Evolutionary conservation across 1,139 yeast species (phyloP).

Genomic region (Yamadazyma spencermartinsiae): DNA sequence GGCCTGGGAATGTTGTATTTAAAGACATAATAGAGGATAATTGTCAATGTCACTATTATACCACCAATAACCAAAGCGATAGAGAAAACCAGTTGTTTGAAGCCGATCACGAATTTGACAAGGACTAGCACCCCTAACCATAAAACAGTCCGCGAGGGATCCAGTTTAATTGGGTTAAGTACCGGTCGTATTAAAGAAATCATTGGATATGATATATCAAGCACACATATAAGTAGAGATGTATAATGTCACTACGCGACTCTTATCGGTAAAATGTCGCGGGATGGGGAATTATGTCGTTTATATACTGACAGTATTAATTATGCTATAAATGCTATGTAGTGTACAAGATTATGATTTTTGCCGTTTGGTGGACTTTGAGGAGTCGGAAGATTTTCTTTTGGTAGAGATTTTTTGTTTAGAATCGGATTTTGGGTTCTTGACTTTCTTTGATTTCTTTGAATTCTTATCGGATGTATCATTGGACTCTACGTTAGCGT

Average conservation of each 20-base stretch:
- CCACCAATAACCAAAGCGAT: conserved; percentile 9
- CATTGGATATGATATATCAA: too few species aligned
- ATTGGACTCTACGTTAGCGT: conserved; percentile 12
- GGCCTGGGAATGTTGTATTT: conserved; percentile 8
- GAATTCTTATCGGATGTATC: not conserved
- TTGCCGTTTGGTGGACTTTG: conserved; percentile 3
- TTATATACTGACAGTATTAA: too few species aligned
- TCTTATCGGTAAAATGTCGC: too few species aligned
- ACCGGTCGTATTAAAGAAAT: too few species aligned
- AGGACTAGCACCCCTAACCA: not conserved
- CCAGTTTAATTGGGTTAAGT: not conserved
- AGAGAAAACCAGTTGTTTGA: conserved; percentile 7
- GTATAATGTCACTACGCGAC: too few species aligned
- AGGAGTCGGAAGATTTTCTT: not conserved
- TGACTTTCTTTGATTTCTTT: conserved; percentile 1
- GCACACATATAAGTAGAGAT: too few species aligned
- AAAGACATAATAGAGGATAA: conserved; percentile 11
- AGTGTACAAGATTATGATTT: conserved; percentile 2
- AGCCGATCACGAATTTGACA: conserved; percentile 5
- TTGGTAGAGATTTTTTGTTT: too few species aligned
- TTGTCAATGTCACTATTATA: conserved; percentile 2
- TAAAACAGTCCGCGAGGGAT: not conserved
- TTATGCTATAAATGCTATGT: too few species aligned
- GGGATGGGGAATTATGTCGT: too few species aligned
- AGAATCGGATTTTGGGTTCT: conserved; percentile 5